phyloP scores from a whole-genome alignment of 495 filamentous ascomycete genomes.

The Choiromyces venosus region DNA sequence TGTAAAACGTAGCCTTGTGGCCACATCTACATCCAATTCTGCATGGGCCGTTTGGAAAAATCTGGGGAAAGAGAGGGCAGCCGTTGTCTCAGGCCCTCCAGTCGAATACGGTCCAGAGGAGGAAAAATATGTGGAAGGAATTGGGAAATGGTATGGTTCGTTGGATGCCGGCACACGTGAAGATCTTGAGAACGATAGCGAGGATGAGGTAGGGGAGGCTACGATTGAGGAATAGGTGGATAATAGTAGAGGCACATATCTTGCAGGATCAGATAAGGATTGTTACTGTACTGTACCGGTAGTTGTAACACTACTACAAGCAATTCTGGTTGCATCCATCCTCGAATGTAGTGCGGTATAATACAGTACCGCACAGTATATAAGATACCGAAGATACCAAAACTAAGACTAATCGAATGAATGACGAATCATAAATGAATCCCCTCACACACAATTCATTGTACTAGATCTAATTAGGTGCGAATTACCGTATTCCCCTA shows the following conservation, averaged over 20 bases:
- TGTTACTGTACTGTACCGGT: neutral
- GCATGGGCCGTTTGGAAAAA: constrained; percentile 61
- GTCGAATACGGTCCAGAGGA: constrained; percentile 62
- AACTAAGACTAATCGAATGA: neutral
- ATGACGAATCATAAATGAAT: neutral
- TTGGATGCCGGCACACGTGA: constrained; percentile 41
- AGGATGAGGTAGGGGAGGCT: constrained; percentile 18
- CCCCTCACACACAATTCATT: neutral
- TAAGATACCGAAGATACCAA: neutral
- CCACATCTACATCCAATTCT: constrained; percentile 50
- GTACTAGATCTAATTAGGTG: neutral
- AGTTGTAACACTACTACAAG: neutral
- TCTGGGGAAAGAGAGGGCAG: constrained; percentile 40
- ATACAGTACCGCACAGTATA: neutral
- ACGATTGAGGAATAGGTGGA: neutral
- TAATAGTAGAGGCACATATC: neutral
- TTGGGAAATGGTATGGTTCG: constrained; percentile 53
- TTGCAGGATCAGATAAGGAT: neutral
- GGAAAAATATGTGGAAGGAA: constrained; percentile 50
- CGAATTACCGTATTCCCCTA: neutral
- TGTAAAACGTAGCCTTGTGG: constrained; percentile 44
- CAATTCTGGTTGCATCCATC: neutral
- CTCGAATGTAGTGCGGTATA: neutral
- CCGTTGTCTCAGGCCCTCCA: constrained; percentile 56
- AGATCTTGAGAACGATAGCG: constrained; percentile 40